phyloP scores from a whole-genome alignment of 2,329 filamentous ascomycete genomes.

The Cladosporium sp. region DNA sequence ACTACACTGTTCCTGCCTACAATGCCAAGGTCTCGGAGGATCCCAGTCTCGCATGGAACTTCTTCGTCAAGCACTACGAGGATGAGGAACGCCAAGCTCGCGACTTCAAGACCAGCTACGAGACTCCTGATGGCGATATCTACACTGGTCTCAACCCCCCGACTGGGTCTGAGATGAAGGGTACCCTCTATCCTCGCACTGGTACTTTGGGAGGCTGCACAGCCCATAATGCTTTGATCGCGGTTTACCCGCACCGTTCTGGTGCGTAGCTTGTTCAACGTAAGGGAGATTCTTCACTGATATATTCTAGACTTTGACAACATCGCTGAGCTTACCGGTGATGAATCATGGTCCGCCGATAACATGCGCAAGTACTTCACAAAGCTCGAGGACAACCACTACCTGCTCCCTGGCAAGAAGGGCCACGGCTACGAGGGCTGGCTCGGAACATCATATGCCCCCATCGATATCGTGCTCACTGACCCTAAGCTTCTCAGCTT shows the following conservation, averaged over 20 bases:
- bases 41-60: constrained; percentile 55
- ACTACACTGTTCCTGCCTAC: constrained; percentile 53
- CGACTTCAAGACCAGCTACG: constrained; percentile 57
- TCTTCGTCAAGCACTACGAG: constrained; percentile 58
- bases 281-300: neutral
- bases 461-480: constrained; percentile 46
- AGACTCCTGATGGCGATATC: constrained; percentile 45
- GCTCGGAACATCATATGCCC: constrained; percentile 49
- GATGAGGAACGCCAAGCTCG: constrained; percentile 49
- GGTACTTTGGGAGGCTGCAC: constrained; percentile 56
- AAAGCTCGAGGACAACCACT: constrained; percentile 49
- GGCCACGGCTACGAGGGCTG: constrained; percentile 58
- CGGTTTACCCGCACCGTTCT: constrained; percentile 53
- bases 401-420: constrained; percentile 38
- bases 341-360: constrained; percentile 52
- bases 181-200: constrained; percentile 55
- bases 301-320: constrained; percentile 50
- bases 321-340: constrained; percentile 55
- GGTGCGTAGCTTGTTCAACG: constrained; percentile 2
- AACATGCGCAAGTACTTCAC: constrained; percentile 57
- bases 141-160: constrained; percentile 54
- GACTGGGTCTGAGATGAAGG: constrained; percentile 46
- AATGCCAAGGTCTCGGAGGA: constrained; percentile 53
- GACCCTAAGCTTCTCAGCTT: constrained; percentile 53
- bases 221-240: constrained; percentile 57